phyloP scores from a whole-genome alignment of 1,284 basidiomycete species.

The Porphyrellus sp. region DNA sequence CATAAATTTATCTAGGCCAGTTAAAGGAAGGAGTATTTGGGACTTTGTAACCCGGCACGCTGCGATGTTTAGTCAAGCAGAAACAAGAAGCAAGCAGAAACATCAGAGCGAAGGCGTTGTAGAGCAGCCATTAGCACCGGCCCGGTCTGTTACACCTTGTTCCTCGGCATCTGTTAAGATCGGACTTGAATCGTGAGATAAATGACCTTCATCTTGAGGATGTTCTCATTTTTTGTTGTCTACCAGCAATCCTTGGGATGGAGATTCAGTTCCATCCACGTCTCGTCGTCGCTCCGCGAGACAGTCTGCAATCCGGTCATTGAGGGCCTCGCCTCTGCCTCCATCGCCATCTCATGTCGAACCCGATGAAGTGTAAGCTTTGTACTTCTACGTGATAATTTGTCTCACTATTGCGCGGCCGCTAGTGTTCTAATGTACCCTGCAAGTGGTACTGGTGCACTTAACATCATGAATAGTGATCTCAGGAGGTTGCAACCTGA shows the following conservation, averaged over 20 bases:
- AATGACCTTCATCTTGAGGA: background rate
- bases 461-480: conserved; percentile 80
- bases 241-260: conserved; percentile 14
- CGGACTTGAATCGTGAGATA: conserved; percentile 20
- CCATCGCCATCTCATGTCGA: conserved; percentile 43
- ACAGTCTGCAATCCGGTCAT: conserved; percentile 20
- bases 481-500: conserved; percentile 66
- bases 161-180: conserved; percentile 22
- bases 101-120: background rate
- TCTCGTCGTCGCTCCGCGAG: conserved; percentile 35
- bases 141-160: conserved; percentile 18
- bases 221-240: conserved; percentile 1
- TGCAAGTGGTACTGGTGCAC: conserved; percentile 60
- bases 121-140: background rate
- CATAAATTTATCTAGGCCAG: conserved; percentile 14
- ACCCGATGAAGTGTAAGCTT: conserved; percentile 62
- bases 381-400: background rate
- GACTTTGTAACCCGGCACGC: background rate
- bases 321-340: conserved; percentile 20
- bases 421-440: conserved; percentile 76
- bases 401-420: background rate
- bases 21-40: conserved; percentile 23
- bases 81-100: conserved; percentile 1
- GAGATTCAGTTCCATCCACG: conserved; percentile 4
- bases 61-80: conserved; percentile 21